Base-by-base conservation (phyloP, 2,329 filamentous ascomycete genomes). In the Sporothrix variecibatus region DNA sequence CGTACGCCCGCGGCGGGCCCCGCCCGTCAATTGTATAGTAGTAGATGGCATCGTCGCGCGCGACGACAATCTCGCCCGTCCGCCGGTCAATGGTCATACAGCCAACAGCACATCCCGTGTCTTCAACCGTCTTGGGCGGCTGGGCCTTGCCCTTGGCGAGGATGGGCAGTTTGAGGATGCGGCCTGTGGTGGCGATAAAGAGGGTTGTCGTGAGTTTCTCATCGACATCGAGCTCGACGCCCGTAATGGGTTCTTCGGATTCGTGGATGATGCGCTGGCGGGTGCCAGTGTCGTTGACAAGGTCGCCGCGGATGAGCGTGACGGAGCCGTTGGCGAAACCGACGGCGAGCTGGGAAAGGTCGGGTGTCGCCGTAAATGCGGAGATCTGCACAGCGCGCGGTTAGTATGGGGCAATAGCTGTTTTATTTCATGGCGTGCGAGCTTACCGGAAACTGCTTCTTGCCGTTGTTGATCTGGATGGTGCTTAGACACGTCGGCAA, bases 321-420 rank as follows among this genome's bases (percentile, higher is more conserved):
- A 99, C 95, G 0, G 95, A 91, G 8, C 96, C 96, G 82, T 99
- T 98, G 15, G 92, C 96, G 81, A 99, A 99, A 5, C 96, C 97
- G 7, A 98, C 93, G 3, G 95, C 96, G 38, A 98, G 89, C 84
- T 99, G 96, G 4, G 93, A 93, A 31, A 99, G 86, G 82, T 98
- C 95, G 68, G 94, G 92, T 38, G 96, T 90, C 0, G 94, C 92
- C 15, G 94, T 89, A 78, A 99, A 96, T 0, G 95, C 94, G 9
- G 94, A 97, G 76, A 98, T 93, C 89, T 92, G 60, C 1, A 7
- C 34, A 8, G 4, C 34, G 8, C 3, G 38, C 0, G 11, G 64
- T 15, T 28, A 31, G 43, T 49, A 15, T 51, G 4, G n/a, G 46
- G 17, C n/a, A n/a, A n/a, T n/a, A n/a, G n/a, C n/a, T n/a, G n/a